A percentile compares a stretch with the other conserved stretches of the same genome.
phyloP scores from a whole-genome alignment of 495 filamentous ascomycete genomes.

The Neurospora tetrasperma region DNA sequence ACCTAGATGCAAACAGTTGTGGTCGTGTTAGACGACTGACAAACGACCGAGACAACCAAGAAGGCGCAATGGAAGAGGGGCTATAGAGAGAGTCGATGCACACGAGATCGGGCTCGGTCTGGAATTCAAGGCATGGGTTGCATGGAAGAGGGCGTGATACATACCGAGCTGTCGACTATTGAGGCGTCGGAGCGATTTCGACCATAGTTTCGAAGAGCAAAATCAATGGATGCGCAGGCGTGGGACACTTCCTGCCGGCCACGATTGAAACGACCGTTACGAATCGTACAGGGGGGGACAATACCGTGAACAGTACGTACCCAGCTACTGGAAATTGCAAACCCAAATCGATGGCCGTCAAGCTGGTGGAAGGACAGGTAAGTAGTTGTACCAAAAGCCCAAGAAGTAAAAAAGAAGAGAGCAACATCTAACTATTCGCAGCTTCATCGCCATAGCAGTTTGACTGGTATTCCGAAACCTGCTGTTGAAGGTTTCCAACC shows the following conservation, averaged over 20 bases:
- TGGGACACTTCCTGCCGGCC: not conserved
- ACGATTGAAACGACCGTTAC: not conserved
- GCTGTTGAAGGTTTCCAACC: not conserved
- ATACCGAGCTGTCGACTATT: not conserved
- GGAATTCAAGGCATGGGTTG: not conserved
- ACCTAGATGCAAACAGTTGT: not conserved
- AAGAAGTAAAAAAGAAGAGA: not conserved
- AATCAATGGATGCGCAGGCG: not conserved
- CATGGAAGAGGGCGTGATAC: not conserved
- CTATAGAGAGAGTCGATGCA: not conserved
- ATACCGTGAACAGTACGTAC: not conserved
- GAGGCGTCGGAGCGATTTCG: not conserved
- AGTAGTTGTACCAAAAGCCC: too few relatives aligned
- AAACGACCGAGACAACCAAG: not conserved
- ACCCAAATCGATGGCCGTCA: too few relatives aligned
- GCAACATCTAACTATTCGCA: not conserved
- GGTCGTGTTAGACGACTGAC: not conserved
- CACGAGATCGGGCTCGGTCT: not conserved
- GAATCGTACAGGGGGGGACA: not conserved
- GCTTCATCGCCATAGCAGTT: not conserved
- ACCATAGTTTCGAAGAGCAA: not conserved
- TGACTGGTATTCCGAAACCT: not conserved
- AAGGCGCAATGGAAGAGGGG: not conserved
- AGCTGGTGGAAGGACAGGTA: too few relatives aligned
- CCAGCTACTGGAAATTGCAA: not conserved